Conservation (phyloP, 805 yeast species). For the Kuraishia piskuri region DNA sequence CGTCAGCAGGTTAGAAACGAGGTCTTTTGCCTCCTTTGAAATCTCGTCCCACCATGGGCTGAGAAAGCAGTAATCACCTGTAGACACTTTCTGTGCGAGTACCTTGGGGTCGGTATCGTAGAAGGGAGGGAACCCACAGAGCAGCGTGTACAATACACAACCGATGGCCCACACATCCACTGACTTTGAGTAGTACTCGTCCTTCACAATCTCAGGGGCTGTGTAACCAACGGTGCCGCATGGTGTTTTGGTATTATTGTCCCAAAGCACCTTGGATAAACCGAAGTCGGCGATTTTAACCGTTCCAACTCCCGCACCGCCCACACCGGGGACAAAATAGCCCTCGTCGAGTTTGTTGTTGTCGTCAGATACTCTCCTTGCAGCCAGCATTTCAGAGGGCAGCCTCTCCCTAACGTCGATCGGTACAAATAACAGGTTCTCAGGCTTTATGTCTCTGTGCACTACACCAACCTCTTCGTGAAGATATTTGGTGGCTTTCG, state of each 20-base stretch:
- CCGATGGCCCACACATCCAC: conserved; percentile 74
- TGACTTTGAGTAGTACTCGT: conserved; percentile 51
- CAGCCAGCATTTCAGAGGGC: conserved; percentile 31
- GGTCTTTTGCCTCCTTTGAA: conserved; percentile 56
- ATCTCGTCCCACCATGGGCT: conserved; percentile 90
- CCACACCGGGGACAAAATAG: conserved; percentile 36
- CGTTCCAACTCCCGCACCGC: conserved; percentile 57
- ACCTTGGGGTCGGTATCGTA: conserved; percentile 60
- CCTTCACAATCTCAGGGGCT: conserved; percentile 61
- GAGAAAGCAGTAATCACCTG: conserved; percentile 66
- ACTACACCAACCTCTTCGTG: conserved; percentile 68
- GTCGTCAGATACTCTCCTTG: conserved; percentile 46
- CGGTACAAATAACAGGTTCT: conserved; percentile 59
- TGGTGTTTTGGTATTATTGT: conserved; percentile 52
- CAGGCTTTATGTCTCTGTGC: conserved; percentile 80
- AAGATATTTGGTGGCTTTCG: conserved; percentile 58
- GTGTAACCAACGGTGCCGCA: conserved; percentile 75
- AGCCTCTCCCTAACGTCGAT: conserved; percentile 35
- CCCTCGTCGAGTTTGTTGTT: conserved; percentile 58
- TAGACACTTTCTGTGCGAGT: conserved; percentile 58
- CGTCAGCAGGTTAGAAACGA: conserved; percentile 57
- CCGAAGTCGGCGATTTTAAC: conserved; percentile 69
- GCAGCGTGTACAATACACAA: conserved; percentile 57
- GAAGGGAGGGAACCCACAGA: conserved; percentile 72
- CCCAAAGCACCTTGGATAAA: conserved; percentile 48